Evolutionary conservation across 305 asterid species (phyloP).

Genomic region (Ajuga reptans): DNA sequence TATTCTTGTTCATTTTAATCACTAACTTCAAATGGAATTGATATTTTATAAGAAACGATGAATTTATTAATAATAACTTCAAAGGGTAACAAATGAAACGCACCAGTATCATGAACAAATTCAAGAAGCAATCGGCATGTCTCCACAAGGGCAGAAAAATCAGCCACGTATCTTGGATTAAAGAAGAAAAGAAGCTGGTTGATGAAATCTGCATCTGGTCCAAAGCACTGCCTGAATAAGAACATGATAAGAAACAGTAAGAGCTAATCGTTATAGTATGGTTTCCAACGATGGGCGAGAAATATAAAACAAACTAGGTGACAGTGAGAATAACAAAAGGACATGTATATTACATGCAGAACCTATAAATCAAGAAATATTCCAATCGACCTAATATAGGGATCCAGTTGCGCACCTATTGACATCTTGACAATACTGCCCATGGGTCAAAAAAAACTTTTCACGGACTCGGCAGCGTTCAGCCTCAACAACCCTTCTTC

Average conservation of each 20-base stretch:
- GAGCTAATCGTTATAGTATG: constrained; percentile 19
- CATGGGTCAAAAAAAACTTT: constrained; percentile 56
- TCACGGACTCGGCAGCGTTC: constrained; percentile 72
- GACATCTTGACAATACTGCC: constrained; percentile 56
- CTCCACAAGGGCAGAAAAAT: constrained; percentile 73
- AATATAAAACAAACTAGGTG: neutral
- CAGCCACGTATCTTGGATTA: constrained; percentile 60
- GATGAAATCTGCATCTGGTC: constrained; percentile 71
- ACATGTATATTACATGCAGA: neutral
- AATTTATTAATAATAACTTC: too few species aligned
- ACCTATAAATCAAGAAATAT: neutral
- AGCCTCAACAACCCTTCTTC: constrained; percentile 70
- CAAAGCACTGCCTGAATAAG: constrained; percentile 71
- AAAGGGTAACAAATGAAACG: constrained; percentile 24
- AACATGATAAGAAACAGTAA: constrained; percentile 23
- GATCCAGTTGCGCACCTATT: constrained; percentile 46
- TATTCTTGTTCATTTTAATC: neutral
- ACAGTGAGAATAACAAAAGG: constrained; percentile 9
- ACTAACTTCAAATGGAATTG: neutral
- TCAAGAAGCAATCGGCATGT: constrained; percentile 61
- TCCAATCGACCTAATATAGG: constrained; percentile 17
- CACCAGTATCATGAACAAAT: constrained; percentile 60
- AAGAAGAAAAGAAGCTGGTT: constrained; percentile 79
- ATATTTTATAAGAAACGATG: neutral
- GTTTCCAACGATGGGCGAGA: constrained; percentile 5